These are phyloP conservation scores for Calonectria henricotiae DNA, from an alignment of 2,329 filamentous ascomycete species.

Conservation along the genomic window DNA sequence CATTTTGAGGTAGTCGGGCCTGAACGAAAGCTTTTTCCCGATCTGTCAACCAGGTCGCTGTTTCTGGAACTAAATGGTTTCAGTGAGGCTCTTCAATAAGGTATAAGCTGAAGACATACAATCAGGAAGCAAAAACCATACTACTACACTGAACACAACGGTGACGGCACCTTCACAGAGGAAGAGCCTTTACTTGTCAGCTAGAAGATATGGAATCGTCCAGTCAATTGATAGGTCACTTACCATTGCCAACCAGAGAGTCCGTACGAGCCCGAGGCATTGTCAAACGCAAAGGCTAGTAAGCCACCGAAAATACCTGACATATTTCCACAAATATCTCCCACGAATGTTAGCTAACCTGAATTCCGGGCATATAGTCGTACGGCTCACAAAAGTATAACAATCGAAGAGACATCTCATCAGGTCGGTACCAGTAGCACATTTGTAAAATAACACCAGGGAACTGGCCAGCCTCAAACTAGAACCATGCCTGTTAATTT, in stretches of 20 bases:
- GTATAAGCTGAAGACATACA: background rate
- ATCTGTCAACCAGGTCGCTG: conserved; percentile 64
- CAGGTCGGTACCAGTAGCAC: conserved; percentile 66
- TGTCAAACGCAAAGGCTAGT: conserved; percentile 63
- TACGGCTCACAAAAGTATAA: background rate
- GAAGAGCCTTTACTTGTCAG: conserved; percentile 66
- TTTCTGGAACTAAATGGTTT: conserved; percentile 60
- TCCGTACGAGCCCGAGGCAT: conserved; percentile 54
- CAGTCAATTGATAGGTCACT: background rate
- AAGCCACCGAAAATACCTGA: conserved; percentile 63
- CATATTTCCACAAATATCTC: conserved; percentile 26
- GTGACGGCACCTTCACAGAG: conserved; percentile 59
- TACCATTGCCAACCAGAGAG: conserved; percentile 56
- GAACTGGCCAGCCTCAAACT: conserved; percentile 60
- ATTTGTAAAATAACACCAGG: conserved; percentile 63
- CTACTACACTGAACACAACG: conserved; percentile 15
- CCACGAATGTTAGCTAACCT: background rate
- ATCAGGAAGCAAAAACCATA: conserved; percentile 20
- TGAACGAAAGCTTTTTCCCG: conserved; percentile 67
- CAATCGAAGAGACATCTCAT: conserved; percentile 62
- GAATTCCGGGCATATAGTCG: too few relatives aligned
- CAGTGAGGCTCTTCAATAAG: conserved; percentile 38
- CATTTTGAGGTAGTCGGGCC: conserved; percentile 63
- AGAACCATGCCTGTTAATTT: background rate
- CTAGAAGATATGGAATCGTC: background rate